phyloP scores from a whole-genome alignment of 208 protist species.

The Leishmania braziliensis region DNA sequence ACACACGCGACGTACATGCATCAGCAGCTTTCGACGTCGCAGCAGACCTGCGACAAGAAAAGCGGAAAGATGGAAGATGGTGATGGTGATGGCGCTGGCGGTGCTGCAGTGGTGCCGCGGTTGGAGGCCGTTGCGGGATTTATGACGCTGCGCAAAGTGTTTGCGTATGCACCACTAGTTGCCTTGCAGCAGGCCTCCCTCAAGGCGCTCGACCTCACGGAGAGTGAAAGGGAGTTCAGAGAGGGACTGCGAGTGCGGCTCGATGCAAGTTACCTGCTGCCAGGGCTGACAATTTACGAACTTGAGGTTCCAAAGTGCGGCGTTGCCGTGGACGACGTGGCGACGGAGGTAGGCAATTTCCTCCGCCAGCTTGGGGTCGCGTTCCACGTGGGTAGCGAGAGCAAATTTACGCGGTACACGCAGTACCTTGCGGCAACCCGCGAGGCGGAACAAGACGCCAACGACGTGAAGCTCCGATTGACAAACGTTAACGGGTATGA shows the following conservation, averaged over 20 bases:
- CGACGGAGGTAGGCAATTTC: slow-evolving; percentile 42
- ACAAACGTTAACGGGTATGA: slow-evolving; percentile 55
- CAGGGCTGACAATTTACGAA: slow-evolving; percentile 52
- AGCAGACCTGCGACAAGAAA: neutral
- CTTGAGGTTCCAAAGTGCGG: slow-evolving; percentile 64
- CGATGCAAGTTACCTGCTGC: slow-evolving; percentile 30
- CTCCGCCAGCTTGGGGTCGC: slow-evolving; percentile 37
- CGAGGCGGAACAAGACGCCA: slow-evolving; percentile 28
- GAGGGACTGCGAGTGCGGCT: slow-evolving; percentile 30
- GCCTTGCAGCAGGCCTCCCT: slow-evolving; percentile 2
- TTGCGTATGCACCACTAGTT: slow-evolving; percentile 28
- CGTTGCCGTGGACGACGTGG: slow-evolving; percentile 50
- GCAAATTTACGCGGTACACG: slow-evolving; percentile 73
- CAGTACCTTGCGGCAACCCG: slow-evolving; percentile 37
- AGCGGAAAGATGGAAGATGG: neutral
- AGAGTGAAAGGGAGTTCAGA: slow-evolving; percentile 14
- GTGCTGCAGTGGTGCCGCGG: neutral
- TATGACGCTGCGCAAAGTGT: slow-evolving; percentile 35
- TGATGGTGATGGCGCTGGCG: neutral
- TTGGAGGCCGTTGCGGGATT: slow-evolving; percentile 22
- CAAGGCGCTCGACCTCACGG: neutral
- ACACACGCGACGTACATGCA: slow-evolving; percentile 6
- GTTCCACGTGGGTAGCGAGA: slow-evolving; percentile 53
- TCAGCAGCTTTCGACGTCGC: slow-evolving; percentile 4
- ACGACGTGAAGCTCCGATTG: slow-evolving; percentile 64